A percentile compares a stretch with the other conserved stretches of the same genome.
Conservation (phyloP, 495 filamentous ascomycete genomes). For the Letharia columbiana region DNA sequence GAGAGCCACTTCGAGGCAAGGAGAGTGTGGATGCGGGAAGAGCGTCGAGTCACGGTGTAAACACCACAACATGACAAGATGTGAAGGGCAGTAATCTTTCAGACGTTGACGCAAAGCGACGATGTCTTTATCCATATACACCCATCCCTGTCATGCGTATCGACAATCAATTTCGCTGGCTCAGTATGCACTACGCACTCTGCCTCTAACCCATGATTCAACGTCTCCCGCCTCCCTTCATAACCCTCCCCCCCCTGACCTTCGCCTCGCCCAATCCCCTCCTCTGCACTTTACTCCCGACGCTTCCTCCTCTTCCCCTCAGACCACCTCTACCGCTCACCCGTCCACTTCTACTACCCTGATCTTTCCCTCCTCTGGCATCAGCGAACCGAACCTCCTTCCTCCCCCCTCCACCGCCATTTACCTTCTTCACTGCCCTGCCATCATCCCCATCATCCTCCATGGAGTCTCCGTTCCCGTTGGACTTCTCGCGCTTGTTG, state of each 20-base stretch:
- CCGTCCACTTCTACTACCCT: slow-evolving; percentile 25
- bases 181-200: background rate
- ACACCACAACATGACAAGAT: background rate
- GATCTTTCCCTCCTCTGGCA: slow-evolving; percentile 46
- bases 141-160: background rate
- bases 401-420: slow-evolving; percentile 37
- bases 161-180: background rate
- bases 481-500: slow-evolving; percentile 59
- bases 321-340: slow-evolving; percentile 15
- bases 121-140: background rate
- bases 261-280: slow-evolving; percentile 16
- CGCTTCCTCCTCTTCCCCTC: slow-evolving; percentile 24
- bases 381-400: slow-evolving; percentile 28
- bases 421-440: slow-evolving; percentile 26
- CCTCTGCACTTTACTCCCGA: slow-evolving; percentile 28
- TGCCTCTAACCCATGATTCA: background rate
- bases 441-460: slow-evolving; percentile 29
- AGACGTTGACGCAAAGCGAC: background rate
- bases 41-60: background rate
- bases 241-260: slow-evolving; percentile 16
- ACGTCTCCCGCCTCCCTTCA: slow-evolving; percentile 11
- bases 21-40: background rate
- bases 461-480: slow-evolving; percentile 53
- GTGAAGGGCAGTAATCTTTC: background rate
- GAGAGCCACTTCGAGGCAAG: background rate